These are phyloP conservation scores for Phytopythium cucurbitacearum DNA, from an alignment of 352 stramenopile genomes.

Conservation along the genomic window DNA sequence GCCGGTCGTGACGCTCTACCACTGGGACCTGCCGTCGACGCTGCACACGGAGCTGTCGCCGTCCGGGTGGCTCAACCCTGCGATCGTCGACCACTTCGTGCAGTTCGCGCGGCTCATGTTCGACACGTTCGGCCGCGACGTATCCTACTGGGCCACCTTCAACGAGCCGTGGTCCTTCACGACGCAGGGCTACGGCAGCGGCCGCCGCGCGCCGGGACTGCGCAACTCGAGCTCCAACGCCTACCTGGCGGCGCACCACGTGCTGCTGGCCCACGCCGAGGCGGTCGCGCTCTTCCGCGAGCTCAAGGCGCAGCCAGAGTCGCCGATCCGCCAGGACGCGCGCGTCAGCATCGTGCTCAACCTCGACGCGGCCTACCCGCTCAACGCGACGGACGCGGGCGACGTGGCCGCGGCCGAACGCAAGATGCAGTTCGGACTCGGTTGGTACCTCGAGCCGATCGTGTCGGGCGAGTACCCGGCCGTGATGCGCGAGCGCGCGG, in stretches of 20 bases:
- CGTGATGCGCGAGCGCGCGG: slow-evolving; percentile 83
- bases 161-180: slow-evolving; percentile 89
- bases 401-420: slow-evolving; percentile 69
- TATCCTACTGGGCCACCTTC: slow-evolving; percentile 93
- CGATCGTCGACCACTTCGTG: slow-evolving; percentile 59
- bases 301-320: slow-evolving; percentile 14
- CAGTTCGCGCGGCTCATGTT: slow-evolving; percentile 86
- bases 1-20: slow-evolving; percentile 90
- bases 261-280: slow-evolving; percentile 89
- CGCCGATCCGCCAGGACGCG: slow-evolving; percentile 35
- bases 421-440: slow-evolving; percentile 88
- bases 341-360: slow-evolving; percentile 92
- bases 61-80: slow-evolving; percentile 35
- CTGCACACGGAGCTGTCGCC: slow-evolving; percentile 69
- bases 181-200: slow-evolving; percentile 50
- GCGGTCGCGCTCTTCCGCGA: slow-evolving; percentile 85
- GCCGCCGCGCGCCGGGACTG: slow-evolving; percentile 38
- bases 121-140: slow-evolving; percentile 88
- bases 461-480: slow-evolving; percentile 89
- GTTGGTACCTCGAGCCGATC: slow-evolving; percentile 92
- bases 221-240: slow-evolving; percentile 31
- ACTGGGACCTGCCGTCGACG: slow-evolving; percentile 92
- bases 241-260: slow-evolving; percentile 76
- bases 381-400: slow-evolving; percentile 46
- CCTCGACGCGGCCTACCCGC: slow-evolving; percentile 72